Evolutionary conservation across 495 filamentous ascomycete species (phyloP).

Genomic region (Annulohypoxylon moriforme): DNA sequence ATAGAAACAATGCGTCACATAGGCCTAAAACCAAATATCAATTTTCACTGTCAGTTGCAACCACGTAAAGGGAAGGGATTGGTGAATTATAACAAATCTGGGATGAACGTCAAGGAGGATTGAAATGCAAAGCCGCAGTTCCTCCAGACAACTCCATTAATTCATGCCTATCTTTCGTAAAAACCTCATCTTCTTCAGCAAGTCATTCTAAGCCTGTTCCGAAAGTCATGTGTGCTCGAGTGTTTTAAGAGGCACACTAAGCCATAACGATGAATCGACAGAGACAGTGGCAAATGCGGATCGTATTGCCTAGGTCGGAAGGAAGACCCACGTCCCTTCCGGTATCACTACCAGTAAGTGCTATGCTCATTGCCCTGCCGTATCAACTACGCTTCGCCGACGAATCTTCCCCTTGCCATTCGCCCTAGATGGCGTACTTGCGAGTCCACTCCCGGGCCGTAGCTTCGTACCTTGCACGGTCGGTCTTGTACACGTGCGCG

Average conservation of each 20-base stretch:
- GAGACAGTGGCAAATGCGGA: constrained; percentile 44
- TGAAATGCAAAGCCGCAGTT: constrained; percentile 31
- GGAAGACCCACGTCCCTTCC: constrained; percentile 30
- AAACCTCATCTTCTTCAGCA: constrained; percentile 26
- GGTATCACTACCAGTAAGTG: constrained; percentile 34
- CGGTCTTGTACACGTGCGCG: constrained; percentile 99
- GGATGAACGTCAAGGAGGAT: constrained; percentile 27
- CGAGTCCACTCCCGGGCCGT: constrained; percentile 98
- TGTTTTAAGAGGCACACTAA: constrained; percentile 30
- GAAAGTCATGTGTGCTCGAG: constrained; percentile 28
- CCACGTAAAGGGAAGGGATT: constrained; percentile 8
- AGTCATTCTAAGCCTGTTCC: constrained; percentile 37
- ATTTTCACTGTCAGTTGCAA: neutral
- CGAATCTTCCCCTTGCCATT: constrained; percentile 3
- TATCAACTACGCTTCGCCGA: constrained; percentile 18
- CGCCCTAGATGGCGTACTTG: constrained; percentile 88
- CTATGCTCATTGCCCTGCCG: constrained; percentile 29
- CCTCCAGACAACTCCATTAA: constrained; percentile 35
- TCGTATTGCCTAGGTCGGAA: constrained; percentile 46
- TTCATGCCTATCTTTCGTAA: constrained; percentile 36
- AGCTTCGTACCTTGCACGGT: constrained; percentile 92
- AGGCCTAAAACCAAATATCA: neutral
- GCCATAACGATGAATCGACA: constrained; percentile 47
- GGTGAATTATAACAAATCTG: constrained; percentile 40
- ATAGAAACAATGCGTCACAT: neutral